Evolutionary conservation across 176 grass and related monocot genomes (phyloP), one percentile per base, ranked within the genome.

Genomic region (Oryza glumipatula): DNA sequence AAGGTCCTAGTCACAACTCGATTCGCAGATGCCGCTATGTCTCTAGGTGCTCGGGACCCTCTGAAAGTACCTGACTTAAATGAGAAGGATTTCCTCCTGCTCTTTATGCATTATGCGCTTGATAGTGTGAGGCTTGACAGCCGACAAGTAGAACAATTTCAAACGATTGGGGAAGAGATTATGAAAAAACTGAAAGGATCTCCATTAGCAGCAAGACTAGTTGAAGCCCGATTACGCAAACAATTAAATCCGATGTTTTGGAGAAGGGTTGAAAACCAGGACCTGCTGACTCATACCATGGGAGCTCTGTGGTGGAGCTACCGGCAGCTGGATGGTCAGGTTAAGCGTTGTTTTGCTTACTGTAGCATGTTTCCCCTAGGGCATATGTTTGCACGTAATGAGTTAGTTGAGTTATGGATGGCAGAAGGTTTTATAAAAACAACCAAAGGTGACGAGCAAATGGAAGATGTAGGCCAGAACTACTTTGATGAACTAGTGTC

Each of bases 381-480:
- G 3, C 1, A 78, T 30, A 0, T 0, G 8, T 80, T 89, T 73
- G 0, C 0, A 19, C 72, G 64, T 66, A 33, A 63, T 1, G 0
- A 63, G 11, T 83, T 90, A 66, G 26, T 90, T 12, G 9, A 73
- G n/a, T 36, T 83, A 3, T 90, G 88, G 84, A 80, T 87, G 7
- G 66, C 84, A 52, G 84, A 90, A 82, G 79, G 67, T 0, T 90
- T 90, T 47, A 80, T 87, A 14, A 86, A 84, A 47, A 78, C 11
- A 4, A 19, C n/a, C 15, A 21, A 24, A 35, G 14, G 0, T 6
- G 28, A 13, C 2, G 52, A 77, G 19, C 35, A 85, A 67, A 32
- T 86, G 12, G 77, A 81, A 11, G 9, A 75, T 75, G 41, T 77
- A 45, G 88, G 24, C 13, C 74, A 67, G 8, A 4, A 3, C 9